phyloP scores from a whole-genome alignment of 805 yeast species.

The Yarrowia sp. region DNA sequence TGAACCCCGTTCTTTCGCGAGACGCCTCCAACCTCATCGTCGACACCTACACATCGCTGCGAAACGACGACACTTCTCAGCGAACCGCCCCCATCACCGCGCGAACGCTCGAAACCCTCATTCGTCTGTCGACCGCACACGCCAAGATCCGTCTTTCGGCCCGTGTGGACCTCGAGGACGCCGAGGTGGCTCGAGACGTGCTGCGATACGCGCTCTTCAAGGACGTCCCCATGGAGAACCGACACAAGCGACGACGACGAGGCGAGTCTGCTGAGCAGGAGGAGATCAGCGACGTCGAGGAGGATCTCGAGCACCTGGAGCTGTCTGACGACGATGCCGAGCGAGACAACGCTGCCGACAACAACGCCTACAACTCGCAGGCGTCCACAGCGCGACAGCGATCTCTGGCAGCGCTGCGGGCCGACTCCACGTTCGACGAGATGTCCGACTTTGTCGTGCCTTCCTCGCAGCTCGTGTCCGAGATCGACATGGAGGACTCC shows the following conservation, averaged over 20 bases:
- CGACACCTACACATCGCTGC: conserved; percentile 69
- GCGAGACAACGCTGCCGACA: background rate
- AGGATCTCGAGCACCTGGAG: conserved; percentile 36
- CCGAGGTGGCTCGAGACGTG: conserved; percentile 79
- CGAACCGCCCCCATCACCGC: conserved; percentile 92
- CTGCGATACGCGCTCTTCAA: conserved; percentile 83
- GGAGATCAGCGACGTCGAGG: conserved; percentile 46
- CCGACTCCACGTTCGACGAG: conserved; percentile 14
- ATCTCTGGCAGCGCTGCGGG: conserved; percentile 27
- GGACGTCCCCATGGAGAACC: conserved; percentile 53
- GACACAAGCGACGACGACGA: conserved; percentile 38
- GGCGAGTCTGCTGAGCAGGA: conserved; percentile 46
- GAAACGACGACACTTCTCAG: conserved; percentile 58
- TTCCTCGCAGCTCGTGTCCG: background rate
- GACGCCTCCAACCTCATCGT: conserved; percentile 80
- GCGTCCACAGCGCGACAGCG: conserved; percentile 35
- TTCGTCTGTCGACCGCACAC: conserved; percentile 93
- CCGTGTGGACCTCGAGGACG: conserved; percentile 72
- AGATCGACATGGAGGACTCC: background rate
- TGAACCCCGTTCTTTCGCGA: conserved; percentile 73
- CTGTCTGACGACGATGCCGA: background rate
- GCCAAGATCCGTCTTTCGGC: conserved; percentile 89
- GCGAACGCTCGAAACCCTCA: conserved; percentile 94
- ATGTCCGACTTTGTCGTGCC: conserved; percentile 11
- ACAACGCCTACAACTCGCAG: conserved; percentile 43